These are phyloP conservation scores for Phalaenopsis equestris DNA, from an alignment of 106 monocot genomes.

Conservation along the genomic window DNA sequence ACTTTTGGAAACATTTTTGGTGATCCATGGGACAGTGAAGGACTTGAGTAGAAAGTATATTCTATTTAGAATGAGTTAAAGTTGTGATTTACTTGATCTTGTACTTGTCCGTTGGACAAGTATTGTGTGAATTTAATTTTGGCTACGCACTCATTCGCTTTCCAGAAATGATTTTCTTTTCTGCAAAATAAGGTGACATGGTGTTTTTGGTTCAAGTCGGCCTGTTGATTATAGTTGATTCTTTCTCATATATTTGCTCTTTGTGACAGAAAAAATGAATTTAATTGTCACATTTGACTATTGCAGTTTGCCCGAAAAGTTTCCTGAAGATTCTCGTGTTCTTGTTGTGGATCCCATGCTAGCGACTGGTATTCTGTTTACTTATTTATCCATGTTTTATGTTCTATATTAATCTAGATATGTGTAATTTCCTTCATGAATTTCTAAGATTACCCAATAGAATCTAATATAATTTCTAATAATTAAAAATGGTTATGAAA, in stretches of 20 bases:
- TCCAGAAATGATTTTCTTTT: neutral
- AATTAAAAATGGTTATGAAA: neutral
- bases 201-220: neutral
- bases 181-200: neutral
- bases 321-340: conserved; percentile 61
- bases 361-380: conserved; percentile 60
- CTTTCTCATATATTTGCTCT: neutral
- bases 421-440: neutral
- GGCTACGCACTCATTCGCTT: neutral
- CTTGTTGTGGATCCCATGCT: conserved; percentile 96
- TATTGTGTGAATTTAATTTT: neutral
- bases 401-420: neutral
- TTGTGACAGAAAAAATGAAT: neutral
- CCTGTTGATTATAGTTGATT: neutral
- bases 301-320: conserved; percentile 79
- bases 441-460: neutral
- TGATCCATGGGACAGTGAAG: neutral
- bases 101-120: neutral
- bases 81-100: neutral
- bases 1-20: neutral
- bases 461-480: neutral
- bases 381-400: neutral
- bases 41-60: neutral
- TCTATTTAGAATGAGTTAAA: neutral
- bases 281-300: neutral